Conservation (phyloP, 2,329 filamentous ascomycete species). For the Knufia petricola region DNA sequence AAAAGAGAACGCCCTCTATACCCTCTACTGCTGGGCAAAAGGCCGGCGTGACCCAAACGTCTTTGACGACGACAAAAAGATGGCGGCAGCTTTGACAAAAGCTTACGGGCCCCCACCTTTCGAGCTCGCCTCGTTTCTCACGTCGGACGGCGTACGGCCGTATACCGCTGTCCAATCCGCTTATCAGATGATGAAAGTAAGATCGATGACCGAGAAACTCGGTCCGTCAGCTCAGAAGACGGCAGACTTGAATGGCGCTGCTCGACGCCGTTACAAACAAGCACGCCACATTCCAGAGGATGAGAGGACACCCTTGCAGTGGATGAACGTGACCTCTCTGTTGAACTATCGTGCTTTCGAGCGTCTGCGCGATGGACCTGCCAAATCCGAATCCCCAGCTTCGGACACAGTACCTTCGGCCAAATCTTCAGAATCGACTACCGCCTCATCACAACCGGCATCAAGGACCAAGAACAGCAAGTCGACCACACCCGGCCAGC, state of each 20-base stretch:
- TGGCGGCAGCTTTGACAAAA: conserved; percentile 8
- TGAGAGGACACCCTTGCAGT: not conserved
- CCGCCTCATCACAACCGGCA: not conserved
- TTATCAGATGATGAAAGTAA: not conserved
- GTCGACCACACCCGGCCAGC: conserved; percentile 45
- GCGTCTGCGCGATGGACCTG: not conserved
- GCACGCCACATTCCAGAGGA: not conserved
- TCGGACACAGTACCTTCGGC: too few relatives aligned
- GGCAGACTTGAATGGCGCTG: not conserved
- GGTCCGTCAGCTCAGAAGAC: not conserved
- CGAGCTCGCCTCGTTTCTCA: conserved; percentile 17
- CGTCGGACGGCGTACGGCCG: conserved; percentile 12
- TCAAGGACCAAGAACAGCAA: not conserved
- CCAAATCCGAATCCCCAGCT: not conserved
- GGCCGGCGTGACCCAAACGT: not conserved
- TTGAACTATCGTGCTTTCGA: not conserved
- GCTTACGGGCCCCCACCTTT: conserved; percentile 16
- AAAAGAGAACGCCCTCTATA: conserved; percentile 50
- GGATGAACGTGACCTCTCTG: not conserved
- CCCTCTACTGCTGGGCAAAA: conserved; percentile 16
- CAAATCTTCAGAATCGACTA: too few relatives aligned
- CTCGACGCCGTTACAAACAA: not conserved
- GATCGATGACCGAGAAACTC: too few relatives aligned
- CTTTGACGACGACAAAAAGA: not conserved
- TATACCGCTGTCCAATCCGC: not conserved